Evolutionary conservation across 1,139 yeast species (phyloP).

Genomic region (Candida sanyaensis): DNA sequence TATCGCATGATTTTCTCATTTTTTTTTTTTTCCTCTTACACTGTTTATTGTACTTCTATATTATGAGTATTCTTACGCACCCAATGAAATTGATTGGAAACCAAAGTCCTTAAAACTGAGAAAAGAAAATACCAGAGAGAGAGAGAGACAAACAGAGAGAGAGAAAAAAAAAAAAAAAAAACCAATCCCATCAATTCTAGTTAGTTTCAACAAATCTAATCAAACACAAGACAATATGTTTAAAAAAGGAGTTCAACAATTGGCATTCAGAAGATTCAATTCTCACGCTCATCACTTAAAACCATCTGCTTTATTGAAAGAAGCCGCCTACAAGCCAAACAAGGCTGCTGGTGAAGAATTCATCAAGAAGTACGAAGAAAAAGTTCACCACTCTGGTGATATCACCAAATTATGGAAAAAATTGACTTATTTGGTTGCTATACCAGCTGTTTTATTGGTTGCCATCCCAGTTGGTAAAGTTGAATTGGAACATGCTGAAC

Average conservation of each 20-base stretch:
- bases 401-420: constrained; percentile 85
- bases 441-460: constrained; percentile 76
- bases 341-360: constrained; percentile 46
- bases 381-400: constrained; percentile 74
- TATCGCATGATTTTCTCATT: constrained; percentile 1
- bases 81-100: constrained; percentile 4
- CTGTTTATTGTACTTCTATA: not conserved
- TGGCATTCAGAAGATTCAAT: constrained; percentile 46
- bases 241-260: constrained; percentile 28
- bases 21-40: not conserved
- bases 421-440: constrained; percentile 74
- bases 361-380: constrained; percentile 50
- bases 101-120: not conserved
- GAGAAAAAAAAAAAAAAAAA: constrained; percentile 2
- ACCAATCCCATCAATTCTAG: not conserved
- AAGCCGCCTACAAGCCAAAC: constrained; percentile 41
- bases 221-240: constrained; percentile 7
- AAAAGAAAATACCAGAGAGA: not conserved
- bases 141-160: not conserved
- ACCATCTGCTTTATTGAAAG: constrained; percentile 44
- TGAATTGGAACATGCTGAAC: constrained; percentile 87
- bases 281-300: constrained; percentile 36
- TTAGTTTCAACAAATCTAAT: not conserved
- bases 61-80: not conserved
- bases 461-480: constrained; percentile 78